Evolutionary conservation across 148 eudicot genomes (phyloP).

Genomic region (Chenopodium quinoa): DNA sequence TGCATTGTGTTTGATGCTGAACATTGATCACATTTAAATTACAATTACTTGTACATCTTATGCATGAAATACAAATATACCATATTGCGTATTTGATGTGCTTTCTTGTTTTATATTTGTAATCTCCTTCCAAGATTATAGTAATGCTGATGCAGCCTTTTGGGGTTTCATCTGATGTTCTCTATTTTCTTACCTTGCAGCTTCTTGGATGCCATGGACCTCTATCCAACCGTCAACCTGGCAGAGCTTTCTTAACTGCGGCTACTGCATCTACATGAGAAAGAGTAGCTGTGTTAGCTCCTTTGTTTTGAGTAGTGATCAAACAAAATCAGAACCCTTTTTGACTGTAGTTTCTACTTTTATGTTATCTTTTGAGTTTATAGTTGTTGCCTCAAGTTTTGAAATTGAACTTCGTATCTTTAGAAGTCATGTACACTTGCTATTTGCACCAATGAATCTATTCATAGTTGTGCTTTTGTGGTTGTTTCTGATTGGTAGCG

Average conservation of each 20-base stretch:
- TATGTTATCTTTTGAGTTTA: neutral
- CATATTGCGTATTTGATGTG: neutral
- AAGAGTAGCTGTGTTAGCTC: neutral
- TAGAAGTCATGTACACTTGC: neutral
- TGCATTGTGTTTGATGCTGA: neutral
- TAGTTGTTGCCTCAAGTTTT: neutral
- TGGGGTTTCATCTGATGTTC: neutral
- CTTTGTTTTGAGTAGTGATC: neutral
- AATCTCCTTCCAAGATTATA: too few relatives aligned
- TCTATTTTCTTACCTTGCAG: constrained; percentile 18
- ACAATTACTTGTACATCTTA: too few relatives aligned
- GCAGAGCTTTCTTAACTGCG: constrained; percentile 24
- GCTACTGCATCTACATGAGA: constrained; percentile 12
- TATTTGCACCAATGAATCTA: neutral
- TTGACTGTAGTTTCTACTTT: constrained; percentile 8
- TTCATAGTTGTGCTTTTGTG: neutral
- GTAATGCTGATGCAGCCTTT: neutral
- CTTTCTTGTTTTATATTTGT: neutral
- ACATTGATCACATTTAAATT: too few relatives aligned
- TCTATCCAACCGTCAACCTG: constrained; percentile 34
- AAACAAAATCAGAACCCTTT: neutral
- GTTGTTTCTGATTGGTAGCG: neutral
- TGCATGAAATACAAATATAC: too few relatives aligned
- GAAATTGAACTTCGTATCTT: neutral
- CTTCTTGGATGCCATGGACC: constrained; percentile 43